These are phyloP conservation scores for Tetrahymena elliotti DNA, from an alignment of 73 alveolate genomes.

Conservation along the genomic window DNA sequence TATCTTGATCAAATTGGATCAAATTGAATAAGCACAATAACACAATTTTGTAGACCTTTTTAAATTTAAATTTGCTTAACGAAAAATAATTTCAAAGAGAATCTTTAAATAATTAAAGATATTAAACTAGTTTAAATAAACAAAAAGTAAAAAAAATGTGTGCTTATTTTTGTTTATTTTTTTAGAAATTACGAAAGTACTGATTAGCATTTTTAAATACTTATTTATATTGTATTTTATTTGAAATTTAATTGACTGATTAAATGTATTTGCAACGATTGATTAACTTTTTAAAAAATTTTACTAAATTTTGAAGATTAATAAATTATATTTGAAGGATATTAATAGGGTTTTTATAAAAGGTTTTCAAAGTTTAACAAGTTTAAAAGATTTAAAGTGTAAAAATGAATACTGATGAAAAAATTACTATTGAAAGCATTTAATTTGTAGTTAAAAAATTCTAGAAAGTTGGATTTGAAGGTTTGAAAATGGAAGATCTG, in stretches of 20 bases:
- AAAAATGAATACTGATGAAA: neutral
- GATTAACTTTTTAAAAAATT: no score
- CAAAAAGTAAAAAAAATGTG: no score
- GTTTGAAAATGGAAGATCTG: conserved; percentile 86
- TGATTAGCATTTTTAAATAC: neutral
- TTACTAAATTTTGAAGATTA: neutral
- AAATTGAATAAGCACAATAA: no score
- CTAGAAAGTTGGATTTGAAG: conserved; percentile 87
- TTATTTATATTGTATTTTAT: no score
- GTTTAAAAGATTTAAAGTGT: no score
- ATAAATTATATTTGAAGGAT: neutral
- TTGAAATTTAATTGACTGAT: neutral
- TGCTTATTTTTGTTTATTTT: neutral
- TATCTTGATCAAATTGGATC: no score
- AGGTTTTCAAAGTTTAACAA: neutral
- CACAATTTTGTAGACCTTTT: no score
- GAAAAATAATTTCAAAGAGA: no score
- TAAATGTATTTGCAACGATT: neutral
- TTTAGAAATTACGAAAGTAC: neutral
- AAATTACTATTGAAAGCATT: neutral
- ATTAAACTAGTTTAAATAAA: no score
- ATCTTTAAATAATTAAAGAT: no score
- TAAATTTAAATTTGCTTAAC: no score
- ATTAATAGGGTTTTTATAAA: neutral
- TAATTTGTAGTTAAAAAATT: conserved; percentile 40